phyloP scores from a whole-genome alignment of 2,329 filamentous ascomycete species.

The Aspergillus phoenicis region DNA sequence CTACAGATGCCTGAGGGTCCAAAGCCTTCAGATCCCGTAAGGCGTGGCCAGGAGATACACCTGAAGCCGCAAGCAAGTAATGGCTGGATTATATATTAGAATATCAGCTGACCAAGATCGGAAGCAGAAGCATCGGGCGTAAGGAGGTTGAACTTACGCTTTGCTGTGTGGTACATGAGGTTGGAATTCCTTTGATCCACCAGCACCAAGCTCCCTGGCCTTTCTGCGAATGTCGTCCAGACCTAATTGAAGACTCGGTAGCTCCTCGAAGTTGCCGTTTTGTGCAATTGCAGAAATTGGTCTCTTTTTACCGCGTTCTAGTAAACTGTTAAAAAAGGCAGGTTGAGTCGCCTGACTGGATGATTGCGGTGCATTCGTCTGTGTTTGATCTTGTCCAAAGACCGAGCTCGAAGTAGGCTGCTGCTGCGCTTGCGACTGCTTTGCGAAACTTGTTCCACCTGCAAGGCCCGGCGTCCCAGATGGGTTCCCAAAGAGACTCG shows the following conservation, averaged over 20 bases:
- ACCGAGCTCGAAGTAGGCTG: constrained; percentile 29
- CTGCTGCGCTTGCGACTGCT: constrained; percentile 29
- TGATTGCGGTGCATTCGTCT: constrained; percentile 26
- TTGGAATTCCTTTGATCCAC: constrained; percentile 53
- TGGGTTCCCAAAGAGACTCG: constrained; percentile 29
- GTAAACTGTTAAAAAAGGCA: constrained; percentile 65
- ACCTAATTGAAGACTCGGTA: constrained; percentile 87
- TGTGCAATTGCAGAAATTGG: constrained; percentile 66
- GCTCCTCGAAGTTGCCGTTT: constrained; percentile 64
- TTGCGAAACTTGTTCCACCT: constrained; percentile 30
- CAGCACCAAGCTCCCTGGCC: constrained; percentile 76
- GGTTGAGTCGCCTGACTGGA: constrained; percentile 49
- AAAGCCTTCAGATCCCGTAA: constrained; percentile 84
- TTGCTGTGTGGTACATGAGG: constrained; percentile 50
- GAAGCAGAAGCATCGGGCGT: neutral
- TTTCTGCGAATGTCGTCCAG: constrained; percentile 79
- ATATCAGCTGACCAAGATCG: neutral
- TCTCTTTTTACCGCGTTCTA: constrained; percentile 68
- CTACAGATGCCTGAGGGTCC: constrained; percentile 64
- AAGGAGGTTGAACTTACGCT: constrained; percentile 49
- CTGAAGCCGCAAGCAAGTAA: constrained; percentile 89
- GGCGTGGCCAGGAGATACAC: constrained; percentile 82
- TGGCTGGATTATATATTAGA: constrained; percentile 58
- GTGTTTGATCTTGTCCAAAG: constrained; percentile 33
- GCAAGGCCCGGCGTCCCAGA: constrained; percentile 27